These are phyloP conservation scores for Zygosaccharomyces gambellarensis DNA, from an alignment of 805 yeast species.

Conservation along the genomic window DNA sequence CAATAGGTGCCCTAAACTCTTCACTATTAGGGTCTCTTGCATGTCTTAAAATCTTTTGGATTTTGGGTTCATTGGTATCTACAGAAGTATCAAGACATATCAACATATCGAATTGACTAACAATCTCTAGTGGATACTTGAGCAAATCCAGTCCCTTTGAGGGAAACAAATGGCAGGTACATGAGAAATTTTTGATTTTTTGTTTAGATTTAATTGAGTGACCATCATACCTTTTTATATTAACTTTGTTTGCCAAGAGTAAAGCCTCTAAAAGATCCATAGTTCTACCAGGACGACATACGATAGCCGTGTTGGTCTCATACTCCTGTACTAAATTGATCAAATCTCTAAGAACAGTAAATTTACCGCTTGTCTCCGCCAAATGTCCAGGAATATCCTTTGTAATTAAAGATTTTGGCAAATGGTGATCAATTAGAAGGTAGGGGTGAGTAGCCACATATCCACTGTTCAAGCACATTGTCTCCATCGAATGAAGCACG, in stretches of 20 bases:
- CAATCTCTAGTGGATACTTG: conserved; percentile 20
- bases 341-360: conserved; percentile 62
- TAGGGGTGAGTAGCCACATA: conserved; percentile 87
- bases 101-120: conserved; percentile 48
- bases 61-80: conserved; percentile 37
- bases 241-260: conserved; percentile 54
- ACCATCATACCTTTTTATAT: conserved; percentile 58
- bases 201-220: conserved; percentile 46
- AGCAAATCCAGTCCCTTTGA: conserved; percentile 26
- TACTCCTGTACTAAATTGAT: conserved; percentile 48
- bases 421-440: conserved; percentile 65
- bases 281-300: conserved; percentile 63
- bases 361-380: conserved; percentile 80
- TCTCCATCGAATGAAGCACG: conserved; percentile 68
- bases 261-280: conserved; percentile 72
- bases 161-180: conserved; percentile 44
- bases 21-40: conserved; percentile 27
- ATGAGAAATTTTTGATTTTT: conserved; percentile 25
- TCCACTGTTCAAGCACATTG: conserved; percentile 70
- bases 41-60: conserved; percentile 29
- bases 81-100: conserved; percentile 62
- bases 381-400: conserved; percentile 68
- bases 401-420: conserved; percentile 72
- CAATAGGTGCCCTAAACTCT: conserved; percentile 44
- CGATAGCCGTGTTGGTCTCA: conserved; percentile 56